Evolutionary conservation across 2,329 filamentous ascomycete species (phyloP).

Genomic region (Xylariales sp.): DNA sequence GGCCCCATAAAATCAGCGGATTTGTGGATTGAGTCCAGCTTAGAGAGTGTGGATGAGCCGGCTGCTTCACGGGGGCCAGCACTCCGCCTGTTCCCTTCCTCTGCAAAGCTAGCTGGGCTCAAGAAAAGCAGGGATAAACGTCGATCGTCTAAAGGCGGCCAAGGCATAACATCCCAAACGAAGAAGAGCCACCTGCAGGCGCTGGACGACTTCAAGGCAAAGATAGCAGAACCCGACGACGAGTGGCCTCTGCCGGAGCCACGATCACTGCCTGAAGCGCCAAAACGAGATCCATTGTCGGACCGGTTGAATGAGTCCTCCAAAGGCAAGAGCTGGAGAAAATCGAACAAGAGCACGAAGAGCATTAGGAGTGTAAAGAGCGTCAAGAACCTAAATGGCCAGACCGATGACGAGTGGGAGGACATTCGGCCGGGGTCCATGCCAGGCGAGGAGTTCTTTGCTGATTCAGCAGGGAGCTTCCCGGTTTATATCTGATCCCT

Average conservation of each 20-base stretch:
- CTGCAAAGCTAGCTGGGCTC: too few species aligned
- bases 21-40: too few species aligned
- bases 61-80: too few species aligned
- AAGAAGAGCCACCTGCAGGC: conserved; percentile 2
- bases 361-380: neutral
- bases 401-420: conserved; percentile 8
- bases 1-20: too few species aligned
- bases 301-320: conserved; percentile 5
- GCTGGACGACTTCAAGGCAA: neutral
- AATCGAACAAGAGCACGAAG: conserved; percentile 2
- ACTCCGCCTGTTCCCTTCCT: too few species aligned
- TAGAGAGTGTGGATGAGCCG: too few species aligned
- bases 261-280: conserved; percentile 7
- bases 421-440: conserved; percentile 5
- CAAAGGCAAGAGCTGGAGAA: neutral
- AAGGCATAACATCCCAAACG: neutral
- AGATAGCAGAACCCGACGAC: neutral
- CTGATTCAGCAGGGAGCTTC: conserved; percentile 2
- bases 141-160: neutral
- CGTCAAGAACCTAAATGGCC: too few species aligned
- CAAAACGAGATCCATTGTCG: conserved; percentile 4
- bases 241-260: conserved; percentile 4
- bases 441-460: neutral
- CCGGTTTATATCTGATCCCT: conserved; percentile 6
- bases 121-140: neutral